A percentile compares a stretch with the other conserved stretches of the same genome.
Conservation (phyloP, 805 yeast species). For the Candida morakotiae region DNA sequence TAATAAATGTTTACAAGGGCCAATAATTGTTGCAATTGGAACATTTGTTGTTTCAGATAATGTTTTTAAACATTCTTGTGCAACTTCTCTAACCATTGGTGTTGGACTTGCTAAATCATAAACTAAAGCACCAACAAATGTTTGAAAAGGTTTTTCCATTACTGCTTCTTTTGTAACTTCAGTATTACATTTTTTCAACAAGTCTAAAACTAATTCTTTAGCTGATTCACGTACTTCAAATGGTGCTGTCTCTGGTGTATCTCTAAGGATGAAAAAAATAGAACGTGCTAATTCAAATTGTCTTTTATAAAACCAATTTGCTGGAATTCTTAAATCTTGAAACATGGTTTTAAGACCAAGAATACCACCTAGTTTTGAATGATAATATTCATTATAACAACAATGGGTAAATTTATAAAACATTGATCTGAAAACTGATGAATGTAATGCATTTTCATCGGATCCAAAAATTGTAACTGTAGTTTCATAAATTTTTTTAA, state of each 20-base stretch:
- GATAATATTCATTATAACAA: slow-evolving; percentile 86
- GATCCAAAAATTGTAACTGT: slow-evolving; percentile 66
- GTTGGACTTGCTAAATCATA: slow-evolving; percentile 91
- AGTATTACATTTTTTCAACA: slow-evolving; percentile 62
- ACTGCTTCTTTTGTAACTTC: slow-evolving; percentile 60
- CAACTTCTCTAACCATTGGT: slow-evolving; percentile 73
- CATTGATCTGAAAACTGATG: slow-evolving; percentile 72
- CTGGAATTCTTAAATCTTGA: slow-evolving; percentile 62
- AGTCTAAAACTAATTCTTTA: slow-evolving; percentile 56
- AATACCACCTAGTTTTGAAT: slow-evolving; percentile 84
- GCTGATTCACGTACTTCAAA: slow-evolving; percentile 72
- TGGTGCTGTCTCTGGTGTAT: slow-evolving; percentile 86
- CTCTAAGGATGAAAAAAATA: slow-evolving; percentile 83
- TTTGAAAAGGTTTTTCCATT: slow-evolving; percentile 68
- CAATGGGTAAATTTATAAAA: slow-evolving; percentile 83
- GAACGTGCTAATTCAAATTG: slow-evolving; percentile 85
- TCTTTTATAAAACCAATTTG: slow-evolving; percentile 67
- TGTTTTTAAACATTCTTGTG: slow-evolving; percentile 64
- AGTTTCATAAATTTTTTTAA: slow-evolving; percentile 57
- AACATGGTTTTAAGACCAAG: slow-evolving; percentile 74
- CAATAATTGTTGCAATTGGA: slow-evolving; percentile 69
- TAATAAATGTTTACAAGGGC: slow-evolving; percentile 76
- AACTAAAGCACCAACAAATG: slow-evolving; percentile 82
- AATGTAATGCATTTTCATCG: slow-evolving; percentile 59
- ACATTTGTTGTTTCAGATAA: slow-evolving; percentile 68